Conservation (phyloP, 176 grass and related monocot species). For the Eleusine indica region DNA sequence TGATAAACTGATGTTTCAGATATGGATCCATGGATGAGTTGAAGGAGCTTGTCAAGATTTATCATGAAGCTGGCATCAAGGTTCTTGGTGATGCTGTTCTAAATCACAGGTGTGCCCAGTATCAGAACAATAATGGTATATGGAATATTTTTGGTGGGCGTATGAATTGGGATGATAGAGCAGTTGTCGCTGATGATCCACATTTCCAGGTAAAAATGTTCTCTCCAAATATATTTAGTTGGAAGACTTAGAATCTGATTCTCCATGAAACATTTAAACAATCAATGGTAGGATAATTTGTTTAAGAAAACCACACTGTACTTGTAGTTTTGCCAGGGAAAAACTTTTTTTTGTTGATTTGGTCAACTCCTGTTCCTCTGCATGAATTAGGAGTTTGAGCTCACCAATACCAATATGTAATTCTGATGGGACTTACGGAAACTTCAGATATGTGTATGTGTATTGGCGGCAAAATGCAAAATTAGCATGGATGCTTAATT, state of each 20-base stretch:
- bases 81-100: conserved; percentile 97
- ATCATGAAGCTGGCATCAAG: conserved; percentile 78
- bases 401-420: conserved; percentile 27
- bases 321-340: background rate
- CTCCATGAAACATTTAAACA: background rate
- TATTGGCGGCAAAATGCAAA: conserved; percentile 16
- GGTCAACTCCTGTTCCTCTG: background rate
- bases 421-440: background rate
- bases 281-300: background rate
- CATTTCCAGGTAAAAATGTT: conserved; percentile 78
- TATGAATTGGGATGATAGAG: conserved; percentile 87
- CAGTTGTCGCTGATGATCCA: conserved; percentile 95
- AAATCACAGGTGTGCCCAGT: conserved; percentile 93
- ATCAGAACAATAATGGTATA: conserved; percentile 72
- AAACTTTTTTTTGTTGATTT: background rate
- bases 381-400: conserved; percentile 4
- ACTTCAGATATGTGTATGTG: conserved; percentile 21
- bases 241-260: conserved; percentile 11
- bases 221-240: conserved; percentile 7
- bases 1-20: conserved; percentile 51
- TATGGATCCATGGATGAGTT: conserved; percentile 88
- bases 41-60: conserved; percentile 77
- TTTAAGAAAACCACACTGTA: background rate
- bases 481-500: conserved; percentile 6
- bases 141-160: conserved; percentile 98